Base-by-base conservation (phyloP, 805 yeast genomes). In the Saitoella complicata region DNA sequence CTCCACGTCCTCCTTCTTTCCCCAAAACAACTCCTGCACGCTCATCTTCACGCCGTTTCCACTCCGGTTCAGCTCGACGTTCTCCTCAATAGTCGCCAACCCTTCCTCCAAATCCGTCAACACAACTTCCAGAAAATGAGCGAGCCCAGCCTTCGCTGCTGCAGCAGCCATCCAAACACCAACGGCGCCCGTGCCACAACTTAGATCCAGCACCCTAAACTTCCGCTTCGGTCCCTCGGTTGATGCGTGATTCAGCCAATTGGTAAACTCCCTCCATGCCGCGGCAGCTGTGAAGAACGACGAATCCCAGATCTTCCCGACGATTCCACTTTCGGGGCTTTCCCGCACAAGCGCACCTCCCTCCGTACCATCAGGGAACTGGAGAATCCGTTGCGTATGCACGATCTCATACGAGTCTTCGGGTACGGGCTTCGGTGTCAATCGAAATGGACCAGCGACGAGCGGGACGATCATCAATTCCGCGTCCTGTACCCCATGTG, bases 221-320 rank as follows among this genome's bases (percentile, higher is more conserved):
- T 10, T 9, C n/a, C n/a, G 6, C 7, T 11, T 32, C 9, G 9
- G 31, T 21, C 32, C 32, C 21, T 21, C 21, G 21, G 21, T 21
- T 21, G 21, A 21, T 5, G 39, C 31, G 31, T 45, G 21, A 33
- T 13, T 7, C 29, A 9, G 11, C 21, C 21, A 21, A 21, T 21
- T 21, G 4, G 21, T 21, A 21, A 21, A 21, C 21, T 21, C 21
- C 21, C 21, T 21, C 21, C 21, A 21, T 7, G 31, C 42, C 2
- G 47, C 47, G 8, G 37, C 39, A 9, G 31, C 40, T 10, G 46
- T 43, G 40, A 49, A 49, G 10, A 40, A 40, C 7, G 51, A 51
- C 8, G 52, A 49, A 32, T 49, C 52, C 52, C 52, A 49, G 4
- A 49, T 33, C 37, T 49, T 49, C 52, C 52, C 7, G 51, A 47